These are phyloP conservation scores for Botrytis deweyae DNA, from an alignment of 2,329 filamentous ascomycete genomes.

Conservation along the genomic window DNA sequence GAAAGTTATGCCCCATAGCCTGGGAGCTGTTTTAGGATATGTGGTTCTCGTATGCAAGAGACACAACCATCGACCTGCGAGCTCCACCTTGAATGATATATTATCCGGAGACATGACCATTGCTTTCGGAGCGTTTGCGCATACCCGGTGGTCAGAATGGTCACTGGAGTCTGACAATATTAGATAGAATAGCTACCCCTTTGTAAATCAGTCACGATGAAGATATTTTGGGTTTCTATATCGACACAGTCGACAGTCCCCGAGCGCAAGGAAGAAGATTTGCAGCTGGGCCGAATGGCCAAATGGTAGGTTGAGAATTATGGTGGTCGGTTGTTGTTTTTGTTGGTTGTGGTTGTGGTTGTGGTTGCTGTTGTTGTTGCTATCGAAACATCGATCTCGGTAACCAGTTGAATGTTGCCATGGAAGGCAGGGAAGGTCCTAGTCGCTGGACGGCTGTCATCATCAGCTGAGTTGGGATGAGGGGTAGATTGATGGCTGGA, in stretches of 20 bases:
- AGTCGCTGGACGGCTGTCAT: background rate
- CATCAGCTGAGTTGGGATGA: slow-evolving; percentile 19
- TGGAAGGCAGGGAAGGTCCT: background rate
- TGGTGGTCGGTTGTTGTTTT: background rate
- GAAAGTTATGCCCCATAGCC: slow-evolving; percentile 1
- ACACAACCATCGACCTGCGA: background rate
- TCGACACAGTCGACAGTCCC: background rate
- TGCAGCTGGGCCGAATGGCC: background rate
- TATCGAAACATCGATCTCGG: background rate
- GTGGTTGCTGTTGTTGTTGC: background rate
- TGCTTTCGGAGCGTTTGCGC: background rate
- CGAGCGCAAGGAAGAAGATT: background rate
- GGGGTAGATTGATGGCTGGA: background rate
- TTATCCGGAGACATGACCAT: background rate
- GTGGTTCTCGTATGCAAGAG: slow-evolving; percentile 12
- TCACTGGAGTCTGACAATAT: background rate
- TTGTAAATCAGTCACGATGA: background rate
- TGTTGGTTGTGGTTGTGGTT: background rate
- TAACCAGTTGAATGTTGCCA: background rate
- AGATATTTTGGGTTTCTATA: background rate
- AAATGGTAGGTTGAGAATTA: background rate
- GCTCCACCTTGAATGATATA: background rate
- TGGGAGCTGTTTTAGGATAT: slow-evolving; percentile 1
- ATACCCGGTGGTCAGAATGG: background rate
- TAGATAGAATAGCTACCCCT: no score